These are phyloP conservation scores for Rhododendron griersonianum DNA, from an alignment of 148 eudicot genomes.

Conservation along the genomic window DNA sequence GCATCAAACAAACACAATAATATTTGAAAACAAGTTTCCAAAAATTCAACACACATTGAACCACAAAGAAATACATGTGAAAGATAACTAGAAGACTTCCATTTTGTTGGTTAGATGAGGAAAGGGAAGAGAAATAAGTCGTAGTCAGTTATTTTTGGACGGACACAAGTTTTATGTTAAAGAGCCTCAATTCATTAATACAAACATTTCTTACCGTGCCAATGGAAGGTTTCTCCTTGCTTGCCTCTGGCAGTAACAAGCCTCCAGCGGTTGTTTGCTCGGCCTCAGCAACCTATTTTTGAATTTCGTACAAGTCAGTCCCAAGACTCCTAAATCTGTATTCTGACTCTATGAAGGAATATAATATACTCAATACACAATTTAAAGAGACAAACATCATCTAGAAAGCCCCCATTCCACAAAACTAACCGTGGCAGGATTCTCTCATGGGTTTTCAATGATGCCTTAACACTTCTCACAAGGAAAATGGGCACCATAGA, in stretches of 20 bases:
- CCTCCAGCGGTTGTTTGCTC: conserved; percentile 86
- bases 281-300: conserved; percentile 68
- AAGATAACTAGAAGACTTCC: neutral
- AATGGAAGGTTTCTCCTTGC: conserved; percentile 81
- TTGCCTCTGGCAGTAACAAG: conserved; percentile 63
- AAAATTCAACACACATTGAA: neutral
- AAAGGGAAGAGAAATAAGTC: neutral
- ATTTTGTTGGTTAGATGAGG: neutral
- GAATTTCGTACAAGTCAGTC: neutral
- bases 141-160: neutral
- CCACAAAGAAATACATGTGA: neutral
- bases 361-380: neutral
- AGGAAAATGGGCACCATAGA: neutral
- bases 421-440: neutral
- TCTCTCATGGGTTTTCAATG: neutral
- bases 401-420: neutral
- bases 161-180: neutral
- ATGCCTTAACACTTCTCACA: neutral
- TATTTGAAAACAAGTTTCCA: too few relatives aligned
- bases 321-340: neutral
- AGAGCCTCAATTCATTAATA: neutral
- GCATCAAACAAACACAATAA: neutral
- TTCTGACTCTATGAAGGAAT: neutral
- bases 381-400: neutral
- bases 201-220: conserved; percentile 57